Evolutionary conservation across 2,329 filamentous ascomycete genomes (phyloP), one percentile per base, ranked within the genome.

Genomic region (Colletotrichum navitas): DNA sequence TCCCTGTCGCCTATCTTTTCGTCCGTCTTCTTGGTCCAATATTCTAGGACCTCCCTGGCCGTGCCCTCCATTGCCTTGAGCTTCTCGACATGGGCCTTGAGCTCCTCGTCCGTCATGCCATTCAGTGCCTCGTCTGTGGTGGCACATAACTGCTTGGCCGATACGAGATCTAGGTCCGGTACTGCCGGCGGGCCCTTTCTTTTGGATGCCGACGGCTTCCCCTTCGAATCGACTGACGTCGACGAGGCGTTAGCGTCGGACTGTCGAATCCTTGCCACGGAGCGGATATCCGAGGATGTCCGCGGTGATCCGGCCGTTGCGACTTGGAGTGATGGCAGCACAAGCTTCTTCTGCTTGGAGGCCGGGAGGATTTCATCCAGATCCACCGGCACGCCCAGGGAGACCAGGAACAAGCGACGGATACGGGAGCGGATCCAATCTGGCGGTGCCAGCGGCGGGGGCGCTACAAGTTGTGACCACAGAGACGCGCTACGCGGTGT

Each of bases 381-480:
- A 77, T 99, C 96, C 55, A 99, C 94, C 1, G 96, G 96, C 0
- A 99, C 96, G 24, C 96, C 96, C 0, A 99, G 89, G 1, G 95
- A 98, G 65, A 99, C 95, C 52, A 99, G 90, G 80, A 99, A 99
- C 34, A 99, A 89, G 36, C 96, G 93, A 64, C 96, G 91, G 76
- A 97, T 99, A 63, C 95, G 93, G 63, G 94, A 97, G 74, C 96
- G 94, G 71, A 98, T 97, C 96, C 96, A 99, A 81, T 99, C 96
- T 0, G 96, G 95, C 7, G 96, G 96, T 77, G 97, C 94, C 47
- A 99, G 89, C 2, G 96, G 95, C 2, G 96, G 96, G 26, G 96
- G 95, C 2, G 95, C 95, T 39, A 98, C 94, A 5, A 99, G 90
- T 83, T 99, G 96, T 51, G 95, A 94, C 96, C 96, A 99, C 43